Percentiles rank a stretch among this genome's conserved stretches.
Evolutionary conservation across 164 flowering plant genomes (phyloP).

Genomic region (grape (Vitis vinifera)): DNA sequence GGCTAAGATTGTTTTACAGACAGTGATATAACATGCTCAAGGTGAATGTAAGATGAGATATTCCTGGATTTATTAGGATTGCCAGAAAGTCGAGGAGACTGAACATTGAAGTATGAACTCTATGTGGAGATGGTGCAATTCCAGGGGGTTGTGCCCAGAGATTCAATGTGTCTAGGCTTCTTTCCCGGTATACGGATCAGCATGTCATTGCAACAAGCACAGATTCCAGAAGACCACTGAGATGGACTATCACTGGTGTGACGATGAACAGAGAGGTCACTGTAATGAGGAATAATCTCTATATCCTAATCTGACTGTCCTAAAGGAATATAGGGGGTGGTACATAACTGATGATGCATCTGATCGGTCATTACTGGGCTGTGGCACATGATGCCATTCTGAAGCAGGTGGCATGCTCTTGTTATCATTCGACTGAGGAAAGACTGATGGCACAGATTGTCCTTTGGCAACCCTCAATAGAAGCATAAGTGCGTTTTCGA

Average conservation of each 20-base stretch:
- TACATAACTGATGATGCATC: slow-evolving; percentile 22
- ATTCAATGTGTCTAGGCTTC: slow-evolving; percentile 74
- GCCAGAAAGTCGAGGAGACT: slow-evolving; percentile 45
- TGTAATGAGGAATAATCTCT: slow-evolving; percentile 19
- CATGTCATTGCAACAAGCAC: slow-evolving; percentile 96
- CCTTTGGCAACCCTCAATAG: slow-evolving; percentile 79
- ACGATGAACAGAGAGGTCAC: slow-evolving; percentile 15
- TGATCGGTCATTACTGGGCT: slow-evolving; percentile 39
- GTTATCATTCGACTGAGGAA: slow-evolving; percentile 34
- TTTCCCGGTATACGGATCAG: slow-evolving; percentile 82
- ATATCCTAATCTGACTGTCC: slow-evolving; percentile 54
- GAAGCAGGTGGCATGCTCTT: slow-evolving; percentile 42
- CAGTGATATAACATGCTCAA: slow-evolving; percentile 59
- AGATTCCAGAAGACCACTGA: slow-evolving; percentile 93
- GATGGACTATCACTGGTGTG: slow-evolving; percentile 18
- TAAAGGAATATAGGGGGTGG: slow-evolving; percentile 58
- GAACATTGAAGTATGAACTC: slow-evolving; percentile 52
- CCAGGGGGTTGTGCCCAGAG: slow-evolving; percentile 67
- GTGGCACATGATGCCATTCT: slow-evolving; percentile 53
- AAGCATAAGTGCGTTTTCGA: slow-evolving; percentile 87
- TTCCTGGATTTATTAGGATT: slow-evolving; percentile 54
- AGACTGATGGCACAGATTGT: slow-evolving; percentile 41
- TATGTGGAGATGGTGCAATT: slow-evolving; percentile 62
- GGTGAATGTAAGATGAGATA: slow-evolving; percentile 69
- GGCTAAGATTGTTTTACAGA: slow-evolving; percentile 91